Percentiles rank a stretch among this genome's conserved stretches.
Evolutionary conservation across 140 eudicot genomes (phyloP).

Genomic region (Bidens hawaiensis): DNA sequence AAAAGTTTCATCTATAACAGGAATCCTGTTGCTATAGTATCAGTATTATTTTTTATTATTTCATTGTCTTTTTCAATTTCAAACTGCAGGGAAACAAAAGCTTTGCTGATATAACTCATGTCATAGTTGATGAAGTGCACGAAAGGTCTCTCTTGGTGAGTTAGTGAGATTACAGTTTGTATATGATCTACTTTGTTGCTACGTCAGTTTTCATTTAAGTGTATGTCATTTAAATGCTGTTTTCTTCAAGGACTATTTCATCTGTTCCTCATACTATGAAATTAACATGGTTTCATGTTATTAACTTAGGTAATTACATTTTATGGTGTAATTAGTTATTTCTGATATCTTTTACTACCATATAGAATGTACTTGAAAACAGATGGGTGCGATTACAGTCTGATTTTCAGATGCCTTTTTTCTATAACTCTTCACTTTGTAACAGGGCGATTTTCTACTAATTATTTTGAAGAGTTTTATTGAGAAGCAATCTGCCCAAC

Average conservation of each 20-base stretch:
- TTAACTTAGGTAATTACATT: conserved; percentile 7
- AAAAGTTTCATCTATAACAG: background rate
- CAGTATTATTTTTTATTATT: background rate
- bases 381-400: conserved; percentile 7
- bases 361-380: conserved; percentile 1
- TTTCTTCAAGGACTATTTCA: background rate
- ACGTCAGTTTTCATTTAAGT: conserved; percentile 5
- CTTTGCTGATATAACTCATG: conserved; percentile 86
- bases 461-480: conserved; percentile 76
- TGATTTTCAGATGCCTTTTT: conserved; percentile 12
- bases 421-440: conserved; percentile 6
- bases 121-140: conserved; percentile 98
- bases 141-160: conserved; percentile 97
- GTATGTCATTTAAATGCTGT: background rate
- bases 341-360: background rate
- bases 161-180: conserved; percentile 19
- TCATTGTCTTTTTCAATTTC: background rate
- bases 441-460: conserved; percentile 96
- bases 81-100: conserved; percentile 79
- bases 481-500: conserved; percentile 64
- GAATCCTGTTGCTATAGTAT: background rate
- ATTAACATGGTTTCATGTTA: conserved; percentile 6
- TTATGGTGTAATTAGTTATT: conserved; percentile 9
- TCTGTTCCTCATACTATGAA: background rate
- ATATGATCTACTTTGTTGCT: background rate